Percentiles rank a stretch among this genome's conserved stretches.
Evolutionary conservation across 164 flowering plant species (phyloP).

Genomic region (Warburgia ugandensis): DNA sequence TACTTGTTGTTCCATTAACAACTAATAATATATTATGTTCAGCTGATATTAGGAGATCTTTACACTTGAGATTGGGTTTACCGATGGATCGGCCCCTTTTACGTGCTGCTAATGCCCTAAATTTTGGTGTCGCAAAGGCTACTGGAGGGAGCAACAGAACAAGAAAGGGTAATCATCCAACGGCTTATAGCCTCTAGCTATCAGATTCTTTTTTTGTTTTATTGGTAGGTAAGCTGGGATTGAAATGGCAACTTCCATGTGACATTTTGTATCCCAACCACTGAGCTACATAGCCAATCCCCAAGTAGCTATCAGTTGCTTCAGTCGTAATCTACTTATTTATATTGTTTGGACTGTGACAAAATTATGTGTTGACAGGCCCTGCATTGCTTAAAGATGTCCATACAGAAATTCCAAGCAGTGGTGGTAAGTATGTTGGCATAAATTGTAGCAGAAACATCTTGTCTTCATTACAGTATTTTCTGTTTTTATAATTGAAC

Average conservation of each 20-base stretch:
- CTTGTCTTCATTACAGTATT: too few species aligned
- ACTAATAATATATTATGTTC: constrained; percentile 20
- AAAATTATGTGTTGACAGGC: constrained; percentile 33
- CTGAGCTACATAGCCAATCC: too few species aligned
- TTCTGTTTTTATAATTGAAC: too few species aligned
- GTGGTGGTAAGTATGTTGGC: constrained; percentile 61
- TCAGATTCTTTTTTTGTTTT: too few species aligned
- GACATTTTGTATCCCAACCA: too few species aligned
- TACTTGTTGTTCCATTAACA: too few species aligned
- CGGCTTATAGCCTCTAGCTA: too few species aligned
- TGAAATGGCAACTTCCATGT: too few species aligned
- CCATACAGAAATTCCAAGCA: constrained; percentile 66
- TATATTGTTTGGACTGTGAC: neutral
- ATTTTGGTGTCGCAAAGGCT: constrained; percentile 25
- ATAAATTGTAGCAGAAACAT: neutral
- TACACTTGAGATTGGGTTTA: constrained; percentile 76
- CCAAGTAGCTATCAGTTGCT: neutral
- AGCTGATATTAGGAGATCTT: constrained; percentile 73
- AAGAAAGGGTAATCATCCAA: constrained; percentile 37
- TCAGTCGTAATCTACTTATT: neutral
- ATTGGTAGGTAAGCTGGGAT: too few species aligned
- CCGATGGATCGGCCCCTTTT: constrained; percentile 88
- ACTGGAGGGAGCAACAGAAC: constrained; percentile 22
- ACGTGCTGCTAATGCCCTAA: constrained; percentile 69
- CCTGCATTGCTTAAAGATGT: constrained; percentile 73